Base-by-base conservation (phyloP, 495 filamentous ascomycete species). In the Xylaria nigripes region DNA sequence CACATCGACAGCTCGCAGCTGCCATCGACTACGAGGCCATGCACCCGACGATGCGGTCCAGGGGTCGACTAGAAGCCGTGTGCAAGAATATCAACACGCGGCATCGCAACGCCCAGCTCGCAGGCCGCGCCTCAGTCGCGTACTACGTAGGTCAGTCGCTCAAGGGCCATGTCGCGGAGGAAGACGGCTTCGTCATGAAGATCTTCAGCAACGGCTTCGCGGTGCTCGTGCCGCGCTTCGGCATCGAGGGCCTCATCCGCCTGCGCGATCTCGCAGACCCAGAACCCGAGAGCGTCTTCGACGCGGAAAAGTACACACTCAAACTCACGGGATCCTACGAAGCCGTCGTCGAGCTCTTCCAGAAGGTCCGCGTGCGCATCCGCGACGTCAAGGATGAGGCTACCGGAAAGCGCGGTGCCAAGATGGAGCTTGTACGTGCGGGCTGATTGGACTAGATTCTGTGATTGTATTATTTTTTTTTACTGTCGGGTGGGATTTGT, bases 61-160 rank as follows among this genome's bases (percentile, higher is more conserved):
- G 86, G 32, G 80, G 81, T 54, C 87, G 88, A 53, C 85, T 97
- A 27, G 93, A 96, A 66, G 87, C 81, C 36, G 86, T 97, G 10
- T 96, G 93, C 81, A 89, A 87, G 68, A 97, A 97, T 73, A 94
- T 98, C 80, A 98, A 98, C 68, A 84, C 90, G 21, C 86, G 94
- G 2, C 94, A 98, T 66, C 86, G 93, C 53, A 98, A 98, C 66
- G 93, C 94, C 19, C 93, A 97, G 70, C 82, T 93, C 65, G 94
- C 94, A 2, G 94, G 90, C 16, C 82, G 93, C 46, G 90, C 94
- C 29, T 89, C 85, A 60, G 86, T 97, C 54, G 90, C 95, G 60
- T 98, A 96, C 70, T 97, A 97, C 66, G 93, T 98, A 7, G 93
- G 93, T 0, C 93, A 97, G 70, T 89, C 91, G 2, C 81, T 97